Conservation (phyloP, 106 monocot genomes). For the Dactylorhiza incarnata region DNA sequence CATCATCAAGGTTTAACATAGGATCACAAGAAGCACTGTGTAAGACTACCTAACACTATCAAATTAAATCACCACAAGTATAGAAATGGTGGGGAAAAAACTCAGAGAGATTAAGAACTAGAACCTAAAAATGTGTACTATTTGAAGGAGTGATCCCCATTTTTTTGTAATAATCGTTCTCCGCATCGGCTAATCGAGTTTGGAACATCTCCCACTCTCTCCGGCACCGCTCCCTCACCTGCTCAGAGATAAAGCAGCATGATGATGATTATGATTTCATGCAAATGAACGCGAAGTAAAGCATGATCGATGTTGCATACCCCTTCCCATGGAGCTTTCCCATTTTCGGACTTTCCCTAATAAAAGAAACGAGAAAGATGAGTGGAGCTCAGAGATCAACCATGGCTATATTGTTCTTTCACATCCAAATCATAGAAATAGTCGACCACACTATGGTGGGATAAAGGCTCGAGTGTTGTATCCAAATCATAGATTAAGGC, state of each 20-base stretch:
- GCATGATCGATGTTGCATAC: slow-evolving; percentile 3
- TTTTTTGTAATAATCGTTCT: slow-evolving; percentile 7
- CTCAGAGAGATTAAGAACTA: too few relatives aligned
- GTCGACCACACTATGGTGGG: too few relatives aligned
- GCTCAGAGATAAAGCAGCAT: background rate
- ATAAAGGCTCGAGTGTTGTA: too few relatives aligned
- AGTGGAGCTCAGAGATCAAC: background rate
- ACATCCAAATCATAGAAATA: background rate
- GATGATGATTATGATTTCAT: background rate
- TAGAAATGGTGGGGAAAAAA: too few relatives aligned
- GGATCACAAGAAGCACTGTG: background rate
- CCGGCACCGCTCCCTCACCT: slow-evolving; percentile 20
- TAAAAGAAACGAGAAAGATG: background rate
- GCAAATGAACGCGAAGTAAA: background rate
- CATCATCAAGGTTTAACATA: background rate
- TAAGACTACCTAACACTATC: background rate
- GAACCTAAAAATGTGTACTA: background rate
- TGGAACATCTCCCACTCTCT: slow-evolving; percentile 17
- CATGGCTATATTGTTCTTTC: background rate
- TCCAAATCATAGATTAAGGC: too few relatives aligned
- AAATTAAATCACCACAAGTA: background rate
- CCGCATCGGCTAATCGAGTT: slow-evolving; percentile 13
- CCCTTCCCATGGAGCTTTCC: slow-evolving; percentile 46
- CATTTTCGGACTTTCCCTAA: slow-evolving; percentile 36
- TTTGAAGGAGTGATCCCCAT: slow-evolving; percentile 9